phyloP scores from a whole-genome alignment of 2,329 filamentous ascomycete genomes.

The Trichoderma sp. region DNA sequence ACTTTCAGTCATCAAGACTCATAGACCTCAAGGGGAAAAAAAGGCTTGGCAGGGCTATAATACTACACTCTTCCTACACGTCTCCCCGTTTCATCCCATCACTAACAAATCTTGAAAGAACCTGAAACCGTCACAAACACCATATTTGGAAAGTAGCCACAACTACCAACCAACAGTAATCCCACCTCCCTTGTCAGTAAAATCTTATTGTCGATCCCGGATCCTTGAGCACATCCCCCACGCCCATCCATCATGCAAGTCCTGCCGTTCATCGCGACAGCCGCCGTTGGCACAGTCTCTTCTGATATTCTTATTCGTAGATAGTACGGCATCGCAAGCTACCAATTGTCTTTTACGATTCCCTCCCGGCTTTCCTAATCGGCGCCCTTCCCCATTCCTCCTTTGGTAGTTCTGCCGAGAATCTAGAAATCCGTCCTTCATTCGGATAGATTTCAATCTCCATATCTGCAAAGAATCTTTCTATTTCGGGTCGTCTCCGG shows the following conservation, averaged over 20 bases:
- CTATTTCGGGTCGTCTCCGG: background rate
- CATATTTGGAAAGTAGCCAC: background rate
- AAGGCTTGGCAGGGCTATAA: background rate
- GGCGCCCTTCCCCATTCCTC: background rate
- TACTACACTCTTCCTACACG: background rate
- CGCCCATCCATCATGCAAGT: background rate
- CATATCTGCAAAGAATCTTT: background rate
- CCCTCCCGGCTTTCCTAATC: background rate
- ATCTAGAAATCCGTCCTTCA: background rate
- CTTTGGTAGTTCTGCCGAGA: background rate
- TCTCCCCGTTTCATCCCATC: background rate
- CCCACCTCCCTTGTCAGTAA: background rate
- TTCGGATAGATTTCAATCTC: background rate
- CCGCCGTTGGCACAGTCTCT: background rate
- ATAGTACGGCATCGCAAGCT: background rate
- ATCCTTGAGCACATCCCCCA: constrained; percentile 9
- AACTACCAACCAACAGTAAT: background rate
- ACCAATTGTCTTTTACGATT: constrained; percentile 16
- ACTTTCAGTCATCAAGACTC: background rate
- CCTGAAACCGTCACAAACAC: background rate
- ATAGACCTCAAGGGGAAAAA: background rate
- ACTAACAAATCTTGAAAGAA: background rate
- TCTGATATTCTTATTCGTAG: too few species aligned
- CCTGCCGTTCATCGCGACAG: background rate
- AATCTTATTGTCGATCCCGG: background rate